Evolutionary conservation across 805 yeast species (phyloP).

Genomic region (Kodamaea sagamina): DNA sequence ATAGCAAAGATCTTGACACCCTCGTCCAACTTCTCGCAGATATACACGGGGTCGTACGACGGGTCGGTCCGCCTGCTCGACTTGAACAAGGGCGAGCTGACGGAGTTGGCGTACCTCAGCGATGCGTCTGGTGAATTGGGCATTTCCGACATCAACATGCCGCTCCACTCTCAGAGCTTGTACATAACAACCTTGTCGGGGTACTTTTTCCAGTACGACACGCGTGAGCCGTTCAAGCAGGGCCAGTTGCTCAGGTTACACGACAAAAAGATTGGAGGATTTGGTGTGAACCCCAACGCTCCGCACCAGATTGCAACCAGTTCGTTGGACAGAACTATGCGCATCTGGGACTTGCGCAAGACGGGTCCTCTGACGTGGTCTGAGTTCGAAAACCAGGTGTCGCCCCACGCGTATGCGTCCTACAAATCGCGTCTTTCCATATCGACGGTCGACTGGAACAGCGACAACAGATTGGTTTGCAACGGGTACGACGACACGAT

Average conservation of each 20-base stretch:
- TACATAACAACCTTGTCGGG: constrained; percentile 82
- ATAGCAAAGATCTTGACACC: constrained; percentile 65
- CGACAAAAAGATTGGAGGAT: constrained; percentile 91
- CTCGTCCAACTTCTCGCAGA: constrained; percentile 49
- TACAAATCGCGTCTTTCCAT: constrained; percentile 78
- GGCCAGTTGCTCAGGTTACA: constrained; percentile 59
- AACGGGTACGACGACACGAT: constrained; percentile 92
- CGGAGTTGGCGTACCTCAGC: constrained; percentile 47
- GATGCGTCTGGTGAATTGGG: constrained; percentile 58
- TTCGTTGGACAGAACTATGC: constrained; percentile 81
- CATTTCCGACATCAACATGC: constrained; percentile 68
- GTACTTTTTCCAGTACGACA: constrained; percentile 72
- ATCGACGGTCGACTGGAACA: constrained; percentile 82
- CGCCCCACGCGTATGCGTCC: constrained; percentile 58
- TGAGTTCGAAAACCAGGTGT: constrained; percentile 47
- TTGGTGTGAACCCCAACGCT: constrained; percentile 70
- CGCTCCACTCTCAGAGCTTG: constrained; percentile 40
- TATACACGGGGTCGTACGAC: constrained; percentile 80
- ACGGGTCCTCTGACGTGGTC: constrained; percentile 50
- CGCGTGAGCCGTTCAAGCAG: constrained; percentile 46
- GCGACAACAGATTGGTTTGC: constrained; percentile 69
- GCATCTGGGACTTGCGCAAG: constrained; percentile 83
- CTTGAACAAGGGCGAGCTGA: constrained; percentile 56
- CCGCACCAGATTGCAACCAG: constrained; percentile 77
- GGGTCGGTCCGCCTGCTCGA: constrained; percentile 81